Evolutionary conservation across 768 basidiomycete genomes (phyloP), one percentile per base, ranked within the genome.

Genomic region (Candolleomyces efflorescens): DNA sequence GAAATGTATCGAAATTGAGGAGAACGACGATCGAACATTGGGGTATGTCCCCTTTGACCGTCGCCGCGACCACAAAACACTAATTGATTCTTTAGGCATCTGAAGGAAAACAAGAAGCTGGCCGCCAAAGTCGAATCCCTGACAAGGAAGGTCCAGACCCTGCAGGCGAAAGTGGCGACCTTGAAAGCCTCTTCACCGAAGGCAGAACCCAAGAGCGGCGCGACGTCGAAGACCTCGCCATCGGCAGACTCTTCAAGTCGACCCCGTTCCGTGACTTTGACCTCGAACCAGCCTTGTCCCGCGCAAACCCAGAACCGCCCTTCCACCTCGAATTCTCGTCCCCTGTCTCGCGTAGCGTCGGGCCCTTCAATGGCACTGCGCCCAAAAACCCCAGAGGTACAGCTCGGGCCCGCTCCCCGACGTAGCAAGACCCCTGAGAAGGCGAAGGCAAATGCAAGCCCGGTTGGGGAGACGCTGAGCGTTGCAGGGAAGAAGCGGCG

Each of bases 101-200:
- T 89, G 60, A 92, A 90, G 69, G 85, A 87, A 61, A 91, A 89
- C 73, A 92, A 90, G 75, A 90, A 87, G 63, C 75, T 92, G 23
- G 74, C 74, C 2, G 74, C 72, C 56, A 91, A 87, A 69, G 83
- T 90, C 39, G 90, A 92, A 56, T 75, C 80, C 10, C 74, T 92
- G 26, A 84, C 80, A 54, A 82, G 89, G 52, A 92, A 91, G 68
- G 81, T 87, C 43, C 85, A 88, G 61, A 83, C 78, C 53, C 69
- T 91, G 60, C 89, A 92, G 67, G 74, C 79, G 15, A 92, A 89
- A 66, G 69, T 91, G 38, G 72, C 79, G 2, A 79, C 78, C 2
- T 74, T 80, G 47, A 85, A 85, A 66, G 39, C 51, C 17, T 23
- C 13, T 27, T 27, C 50, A 26, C 58, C 48, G 9, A 57, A 51